Percentiles rank a stretch among this genome's conserved stretches.
These are phyloP conservation scores for Talaromyces sp. DNA, from an alignment of 2,329 filamentous ascomycete species.

Conservation along the genomic window DNA sequence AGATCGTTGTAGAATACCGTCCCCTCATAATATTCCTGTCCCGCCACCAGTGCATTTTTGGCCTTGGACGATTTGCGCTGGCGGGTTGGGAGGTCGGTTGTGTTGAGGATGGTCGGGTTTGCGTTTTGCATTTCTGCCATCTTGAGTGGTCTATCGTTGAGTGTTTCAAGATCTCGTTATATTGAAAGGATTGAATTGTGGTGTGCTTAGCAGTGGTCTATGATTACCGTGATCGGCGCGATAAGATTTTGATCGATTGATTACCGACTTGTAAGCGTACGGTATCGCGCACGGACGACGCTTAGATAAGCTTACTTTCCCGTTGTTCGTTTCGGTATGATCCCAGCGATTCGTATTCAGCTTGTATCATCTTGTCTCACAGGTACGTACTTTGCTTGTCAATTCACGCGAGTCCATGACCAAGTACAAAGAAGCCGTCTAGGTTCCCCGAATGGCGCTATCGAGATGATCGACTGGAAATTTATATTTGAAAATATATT, in stretches of 20 bases:
- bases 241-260: constrained; percentile 2
- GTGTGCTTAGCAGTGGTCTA: background rate
- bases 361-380: background rate
- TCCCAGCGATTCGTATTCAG: background rate
- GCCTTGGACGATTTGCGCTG: constrained; percentile 35
- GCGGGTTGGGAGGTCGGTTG: constrained; percentile 82
- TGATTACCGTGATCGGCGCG: background rate
- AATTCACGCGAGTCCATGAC: background rate
- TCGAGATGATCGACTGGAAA: background rate
- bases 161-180: background rate
- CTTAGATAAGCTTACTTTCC: background rate
- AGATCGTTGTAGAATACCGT: constrained; percentile 51
- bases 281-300: background rate
- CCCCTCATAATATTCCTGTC: constrained; percentile 20
- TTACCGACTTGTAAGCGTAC: background rate
- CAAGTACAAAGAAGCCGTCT: background rate
- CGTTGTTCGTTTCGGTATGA: background rate
- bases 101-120: constrained; percentile 88
- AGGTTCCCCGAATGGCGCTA: background rate
- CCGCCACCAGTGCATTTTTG: constrained; percentile 34
- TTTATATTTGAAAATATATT: background rate
- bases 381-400: background rate
- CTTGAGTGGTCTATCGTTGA: background rate
- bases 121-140: constrained; percentile 50
- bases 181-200: background rate